Base-by-base conservation (phyloP, 2,329 filamentous ascomycete genomes). In the Gliomastix tumulicola region DNA sequence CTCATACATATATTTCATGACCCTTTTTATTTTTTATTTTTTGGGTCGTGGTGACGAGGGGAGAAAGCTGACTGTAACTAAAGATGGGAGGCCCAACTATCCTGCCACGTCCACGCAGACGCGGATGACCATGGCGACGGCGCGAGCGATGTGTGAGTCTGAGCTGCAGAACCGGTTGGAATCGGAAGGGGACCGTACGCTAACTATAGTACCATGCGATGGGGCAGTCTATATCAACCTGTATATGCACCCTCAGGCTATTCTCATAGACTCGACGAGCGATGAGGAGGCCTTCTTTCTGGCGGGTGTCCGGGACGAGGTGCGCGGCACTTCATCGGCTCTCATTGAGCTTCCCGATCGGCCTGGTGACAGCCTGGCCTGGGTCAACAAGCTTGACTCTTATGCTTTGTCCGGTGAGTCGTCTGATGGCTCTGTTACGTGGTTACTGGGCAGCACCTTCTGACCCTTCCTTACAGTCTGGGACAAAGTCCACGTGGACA, bases 351-450 rank as follows among this genome's bases (percentile, higher is more conserved):
- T 97, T 17, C 86, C 89, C 1, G 63, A 67, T 25, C 68, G 74
- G 37, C 68, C 74, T 3, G 69, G 70, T 19, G 75, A 82, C 37
- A 71, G 76, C 25, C 71, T 89, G 23, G 65, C 75, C 44, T 97
- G 89, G 88, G 68, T 95, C 28, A 77, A 84, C 1, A 78, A 80
- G 43, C 68, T 97, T 11, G 87, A 94, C 51, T 76, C 82, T 41
- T 64, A 69, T 15, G 80, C 88, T 21, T 62, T 96, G 39, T 71
- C 66, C 46, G 71, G 81, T 84, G 67, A 37, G 46, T 35, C n/a
- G n/a, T n/a, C n/a, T n/a, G n/a, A n/a, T n/a, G n/a, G n/a, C n/a
- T n/a, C n/a, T n/a, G n/a, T n/a, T n/a, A n/a, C n/a, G n/a, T n/a
- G n/a, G n/a, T n/a, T n/a, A 3, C 12, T 35, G 10, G 18, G 16